Conservation (phyloP, 768 basidiomycete species). For the Tylopilus cervinicoccineus region DNA sequence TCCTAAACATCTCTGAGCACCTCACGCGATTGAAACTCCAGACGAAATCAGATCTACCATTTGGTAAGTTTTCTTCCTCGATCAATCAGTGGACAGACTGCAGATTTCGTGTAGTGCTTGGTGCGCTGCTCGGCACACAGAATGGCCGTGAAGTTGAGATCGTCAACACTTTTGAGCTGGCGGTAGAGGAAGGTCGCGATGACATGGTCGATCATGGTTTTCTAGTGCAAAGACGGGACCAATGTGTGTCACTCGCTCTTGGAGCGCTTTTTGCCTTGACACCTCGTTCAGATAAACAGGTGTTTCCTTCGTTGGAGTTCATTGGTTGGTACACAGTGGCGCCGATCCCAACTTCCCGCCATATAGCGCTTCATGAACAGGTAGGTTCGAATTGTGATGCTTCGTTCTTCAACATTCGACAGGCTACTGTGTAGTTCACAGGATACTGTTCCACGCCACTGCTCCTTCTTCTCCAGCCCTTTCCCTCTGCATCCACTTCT, state of each 20-base stretch:
- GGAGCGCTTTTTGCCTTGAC: constrained; percentile 3
- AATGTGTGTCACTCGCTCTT: constrained; percentile 52
- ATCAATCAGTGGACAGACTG: neutral
- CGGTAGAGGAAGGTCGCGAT: constrained; percentile 49
- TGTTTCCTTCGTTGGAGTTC: constrained; percentile 95
- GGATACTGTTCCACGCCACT: constrained; percentile 85
- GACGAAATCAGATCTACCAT: constrained; percentile 53
- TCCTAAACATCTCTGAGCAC: constrained; percentile 96
- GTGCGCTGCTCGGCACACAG: constrained; percentile 91
- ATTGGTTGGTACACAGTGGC: constrained; percentile 98
- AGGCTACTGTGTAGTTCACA: constrained; percentile 56
- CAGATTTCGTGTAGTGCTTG: constrained; percentile 60
- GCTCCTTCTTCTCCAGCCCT: constrained; percentile 71
- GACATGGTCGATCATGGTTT: constrained; percentile 77
- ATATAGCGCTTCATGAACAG: constrained; percentile 85
- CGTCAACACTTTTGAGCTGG: constrained; percentile 93
- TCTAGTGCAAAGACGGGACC: constrained; percentile 76
- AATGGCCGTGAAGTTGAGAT: constrained; percentile 95
- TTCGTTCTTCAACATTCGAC: neutral
- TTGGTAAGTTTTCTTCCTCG: constrained; percentile 44
- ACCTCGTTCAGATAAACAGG: constrained; percentile 77
- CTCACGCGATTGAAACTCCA: constrained; percentile 82
- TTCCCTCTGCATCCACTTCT: constrained; percentile 39
- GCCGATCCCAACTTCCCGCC: constrained; percentile 62
- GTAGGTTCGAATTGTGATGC: constrained; percentile 33